Percentiles rank a stretch among this genome's conserved stretches.
These are phyloP conservation scores for Linnemannia zychae DNA, from an alignment of 192 early-diverging fungal genomes.

Conservation along the genomic window DNA sequence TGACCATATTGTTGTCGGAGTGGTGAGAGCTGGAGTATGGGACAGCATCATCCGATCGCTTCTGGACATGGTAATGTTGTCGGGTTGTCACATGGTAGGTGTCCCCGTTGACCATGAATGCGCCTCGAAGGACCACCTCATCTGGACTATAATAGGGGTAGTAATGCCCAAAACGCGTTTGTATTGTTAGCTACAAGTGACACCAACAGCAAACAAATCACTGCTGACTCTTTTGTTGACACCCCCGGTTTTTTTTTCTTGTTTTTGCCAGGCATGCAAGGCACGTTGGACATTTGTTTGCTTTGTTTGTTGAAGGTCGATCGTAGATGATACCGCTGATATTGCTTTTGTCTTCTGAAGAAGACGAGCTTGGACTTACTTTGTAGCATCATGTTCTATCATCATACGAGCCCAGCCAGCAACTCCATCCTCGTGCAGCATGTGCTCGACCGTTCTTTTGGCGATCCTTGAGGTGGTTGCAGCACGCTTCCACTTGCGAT, in stretches of 20 bases:
- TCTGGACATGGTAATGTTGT: conserved; percentile 38
- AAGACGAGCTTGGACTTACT: conserved; percentile 3
- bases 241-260: background rate
- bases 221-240: conserved; percentile 5
- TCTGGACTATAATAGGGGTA: conserved; percentile 9
- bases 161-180: background rate
- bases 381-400: conserved; percentile 49
- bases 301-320: background rate
- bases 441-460: conserved; percentile 41
- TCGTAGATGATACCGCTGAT: background rate
- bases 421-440: conserved; percentile 60
- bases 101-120: conserved; percentile 40
- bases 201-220: background rate
- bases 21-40: background rate
- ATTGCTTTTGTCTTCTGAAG: background rate
- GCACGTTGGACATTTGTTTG: background rate
- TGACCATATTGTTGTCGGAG: conserved; percentile 23
- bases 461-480: conserved; percentile 30
- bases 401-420: conserved; percentile 69
- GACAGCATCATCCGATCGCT: conserved; percentile 43
- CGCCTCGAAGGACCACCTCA: conserved; percentile 30
- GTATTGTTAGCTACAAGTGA: background rate
- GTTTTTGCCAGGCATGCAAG: background rate
- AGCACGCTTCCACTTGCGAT: conserved; percentile 44
- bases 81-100: conserved; percentile 45